phyloP scores from a whole-genome alignment of 164 flowering plant genomes.

The Tetracentron sinense region DNA sequence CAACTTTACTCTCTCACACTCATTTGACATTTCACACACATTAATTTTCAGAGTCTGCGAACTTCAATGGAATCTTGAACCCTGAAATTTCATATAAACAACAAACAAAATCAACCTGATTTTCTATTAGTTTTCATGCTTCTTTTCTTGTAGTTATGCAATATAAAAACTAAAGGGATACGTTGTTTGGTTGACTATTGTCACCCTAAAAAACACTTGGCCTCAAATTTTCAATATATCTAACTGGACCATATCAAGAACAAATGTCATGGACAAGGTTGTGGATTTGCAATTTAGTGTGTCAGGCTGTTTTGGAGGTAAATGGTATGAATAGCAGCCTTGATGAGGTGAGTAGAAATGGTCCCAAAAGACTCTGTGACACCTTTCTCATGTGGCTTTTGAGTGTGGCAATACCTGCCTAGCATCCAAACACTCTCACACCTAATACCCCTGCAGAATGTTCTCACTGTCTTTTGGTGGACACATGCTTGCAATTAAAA shows the following conservation, averaged over 20 bases:
- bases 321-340: too few species aligned
- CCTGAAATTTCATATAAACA: background rate
- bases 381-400: background rate
- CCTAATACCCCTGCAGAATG: background rate
- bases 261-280: background rate
- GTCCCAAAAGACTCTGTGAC: background rate
- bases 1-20: background rate
- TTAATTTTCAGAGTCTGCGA: background rate
- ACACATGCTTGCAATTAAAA: background rate
- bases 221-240: too few species aligned
- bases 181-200: background rate
- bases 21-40: too few species aligned
- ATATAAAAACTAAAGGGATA: background rate
- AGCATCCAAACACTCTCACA: background rate
- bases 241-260: background rate
- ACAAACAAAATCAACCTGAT: background rate
- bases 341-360: too few species aligned
- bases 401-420: background rate
- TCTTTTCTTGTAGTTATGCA: background rate
- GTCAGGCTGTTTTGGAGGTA: too few species aligned
- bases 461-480: background rate
- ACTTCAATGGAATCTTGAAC: background rate
- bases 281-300: too few species aligned
- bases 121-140: background rate
- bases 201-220: too few species aligned